Percentiles rank a stretch among this genome's conserved stretches.
phyloP scores from a whole-genome alignment of 306 rosid species.

The Trifolium dubium region DNA sequence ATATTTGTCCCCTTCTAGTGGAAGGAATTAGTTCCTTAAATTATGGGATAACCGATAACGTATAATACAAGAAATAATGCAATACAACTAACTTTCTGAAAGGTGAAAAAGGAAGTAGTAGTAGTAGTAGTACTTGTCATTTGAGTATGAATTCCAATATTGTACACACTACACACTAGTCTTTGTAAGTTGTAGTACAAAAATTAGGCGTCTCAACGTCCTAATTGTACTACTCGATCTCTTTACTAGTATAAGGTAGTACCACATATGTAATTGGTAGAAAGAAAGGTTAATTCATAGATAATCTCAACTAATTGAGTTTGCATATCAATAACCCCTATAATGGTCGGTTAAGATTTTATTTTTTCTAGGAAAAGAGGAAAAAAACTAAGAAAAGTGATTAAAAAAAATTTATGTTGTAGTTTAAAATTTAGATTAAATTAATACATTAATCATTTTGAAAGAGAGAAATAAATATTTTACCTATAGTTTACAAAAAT shows the following conservation, averaged over 20 bases:
- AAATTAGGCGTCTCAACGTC: not conserved
- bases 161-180: not conserved
- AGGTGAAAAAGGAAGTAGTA: not conserved
- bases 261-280: not conserved
- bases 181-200: not conserved
- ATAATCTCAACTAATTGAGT: not conserved
- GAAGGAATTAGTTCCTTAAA: not conserved
- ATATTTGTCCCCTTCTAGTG: not conserved
- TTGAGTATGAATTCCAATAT: not conserved
- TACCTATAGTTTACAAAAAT: too few relatives aligned
- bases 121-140: not conserved
- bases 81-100: not conserved
- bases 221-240: not conserved
- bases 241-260: not conserved
- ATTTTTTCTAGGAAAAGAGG: too few relatives aligned
- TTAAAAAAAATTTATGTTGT: too few relatives aligned
- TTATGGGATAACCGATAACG: not conserved
- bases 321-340: not conserved
- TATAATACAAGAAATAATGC: conserved; percentile 1
- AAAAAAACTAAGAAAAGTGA: too few relatives aligned
- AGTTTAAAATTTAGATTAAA: too few relatives aligned
- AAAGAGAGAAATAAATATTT: too few relatives aligned
- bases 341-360: too few relatives aligned
- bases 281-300: not conserved
- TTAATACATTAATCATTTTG: too few relatives aligned